phyloP scores from a whole-genome alignment of 768 basidiomycete genomes.

The Candolleomyces efflorescens region DNA sequence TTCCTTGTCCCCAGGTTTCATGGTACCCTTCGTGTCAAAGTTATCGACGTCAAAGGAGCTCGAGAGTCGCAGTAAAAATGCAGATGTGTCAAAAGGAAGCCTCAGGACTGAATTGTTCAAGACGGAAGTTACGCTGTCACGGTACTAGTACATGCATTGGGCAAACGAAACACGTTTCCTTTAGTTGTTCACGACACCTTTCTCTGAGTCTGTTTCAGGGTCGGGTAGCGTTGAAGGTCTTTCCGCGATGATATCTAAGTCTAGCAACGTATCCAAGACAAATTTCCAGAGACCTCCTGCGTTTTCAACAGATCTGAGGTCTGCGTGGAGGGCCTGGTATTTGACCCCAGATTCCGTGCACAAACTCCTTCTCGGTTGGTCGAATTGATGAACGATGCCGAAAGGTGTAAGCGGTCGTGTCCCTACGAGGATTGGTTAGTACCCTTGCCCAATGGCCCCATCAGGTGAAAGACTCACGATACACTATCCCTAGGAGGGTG shows the following conservation, averaged over 20 bases:
- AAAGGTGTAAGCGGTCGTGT: not conserved
- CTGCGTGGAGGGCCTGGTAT: not conserved
- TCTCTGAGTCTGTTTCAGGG: too few species aligned
- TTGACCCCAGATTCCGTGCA: not conserved
- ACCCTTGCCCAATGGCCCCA: not conserved
- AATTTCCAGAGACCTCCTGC: not conserved
- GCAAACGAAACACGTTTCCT: too few species aligned
- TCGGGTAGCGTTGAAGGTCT: too few species aligned
- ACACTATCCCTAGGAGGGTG: not conserved
- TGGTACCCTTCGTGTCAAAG: constrained; percentile 3
- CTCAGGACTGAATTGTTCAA: too few species aligned
- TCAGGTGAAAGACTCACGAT: not conserved
- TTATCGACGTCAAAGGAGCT: not conserved
- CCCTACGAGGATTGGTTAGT: not conserved
- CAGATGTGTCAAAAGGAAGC: too few species aligned
- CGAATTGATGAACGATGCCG: not conserved
- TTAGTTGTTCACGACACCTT: too few species aligned
- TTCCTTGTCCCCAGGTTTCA: constrained; percentile 8
- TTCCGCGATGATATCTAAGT: not conserved
- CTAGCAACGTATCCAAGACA: not conserved
- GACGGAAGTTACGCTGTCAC: too few species aligned
- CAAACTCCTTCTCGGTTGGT: not conserved
- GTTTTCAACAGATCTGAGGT: not conserved
- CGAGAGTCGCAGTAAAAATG: not conserved
- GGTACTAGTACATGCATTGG: too few species aligned